These are phyloP conservation scores for Madurella mycetomatis DNA, from an alignment of 2,329 filamentous ascomycete species.

Conservation along the genomic window DNA sequence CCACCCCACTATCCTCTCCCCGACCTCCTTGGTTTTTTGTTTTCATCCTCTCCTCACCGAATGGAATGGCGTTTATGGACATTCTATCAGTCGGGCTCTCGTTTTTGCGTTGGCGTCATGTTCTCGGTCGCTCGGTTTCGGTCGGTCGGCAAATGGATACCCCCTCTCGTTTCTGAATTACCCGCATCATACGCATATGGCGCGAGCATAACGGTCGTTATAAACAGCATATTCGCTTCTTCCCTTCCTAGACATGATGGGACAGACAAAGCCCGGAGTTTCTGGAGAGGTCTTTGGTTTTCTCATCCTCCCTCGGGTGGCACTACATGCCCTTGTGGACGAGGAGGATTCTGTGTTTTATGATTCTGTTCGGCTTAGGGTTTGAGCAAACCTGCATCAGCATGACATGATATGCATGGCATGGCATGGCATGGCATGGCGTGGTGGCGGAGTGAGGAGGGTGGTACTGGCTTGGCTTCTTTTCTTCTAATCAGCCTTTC, in stretches of 20 bases:
- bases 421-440: neutral
- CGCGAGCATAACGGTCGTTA: neutral
- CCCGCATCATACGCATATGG: neutral
- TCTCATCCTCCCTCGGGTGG: no score
- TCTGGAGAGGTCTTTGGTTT: neutral
- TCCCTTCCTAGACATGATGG: neutral
- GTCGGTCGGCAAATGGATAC: neutral
- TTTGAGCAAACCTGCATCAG: neutral
- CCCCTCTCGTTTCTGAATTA: neutral
- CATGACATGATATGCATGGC: conserved; percentile 5
- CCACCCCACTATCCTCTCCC: neutral
- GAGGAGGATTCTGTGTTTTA: neutral
- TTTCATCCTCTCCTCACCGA: neutral
- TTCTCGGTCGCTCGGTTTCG: neutral
- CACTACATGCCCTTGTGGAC: neutral
- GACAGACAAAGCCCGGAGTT: neutral
- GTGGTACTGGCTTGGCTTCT: no score
- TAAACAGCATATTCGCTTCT: neutral
- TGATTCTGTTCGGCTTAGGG: neutral
- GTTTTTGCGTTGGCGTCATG: no score
- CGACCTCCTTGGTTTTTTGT: neutral
- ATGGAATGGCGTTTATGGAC: neutral
- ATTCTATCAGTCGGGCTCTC: neutral
- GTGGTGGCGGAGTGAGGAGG: neutral
- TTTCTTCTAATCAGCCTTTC: no score